These are phyloP conservation scores for Moricandia moricandioides DNA, from an alignment of 345 rosid genomes.

Conservation along the genomic window DNA sequence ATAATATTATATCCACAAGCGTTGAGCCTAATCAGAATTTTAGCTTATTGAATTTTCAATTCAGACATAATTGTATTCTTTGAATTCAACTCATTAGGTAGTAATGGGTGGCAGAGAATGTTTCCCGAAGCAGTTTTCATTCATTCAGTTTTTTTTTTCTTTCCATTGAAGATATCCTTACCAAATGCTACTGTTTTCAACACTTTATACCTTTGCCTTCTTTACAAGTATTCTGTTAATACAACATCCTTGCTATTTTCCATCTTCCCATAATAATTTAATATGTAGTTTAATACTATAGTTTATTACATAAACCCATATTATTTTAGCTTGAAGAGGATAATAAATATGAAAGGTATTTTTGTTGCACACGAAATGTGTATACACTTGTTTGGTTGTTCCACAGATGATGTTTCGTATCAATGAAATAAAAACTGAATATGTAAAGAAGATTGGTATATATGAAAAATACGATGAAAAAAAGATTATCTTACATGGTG, in stretches of 20 bases:
- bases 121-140: neutral
- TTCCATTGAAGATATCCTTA: slow-evolving; percentile 9
- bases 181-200: slow-evolving; percentile 19
- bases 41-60: neutral
- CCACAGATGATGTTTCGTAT: neutral
- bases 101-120: slow-evolving; percentile 20
- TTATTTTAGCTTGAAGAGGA: slow-evolving; percentile 5
- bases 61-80: neutral
- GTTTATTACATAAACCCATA: slow-evolving; percentile 3
- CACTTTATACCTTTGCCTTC: slow-evolving; percentile 26
- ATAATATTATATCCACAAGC: neutral
- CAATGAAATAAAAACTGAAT: neutral
- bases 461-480: neutral
- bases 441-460: neutral
- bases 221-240: slow-evolving; percentile 28
- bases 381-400: slow-evolving; percentile 21
- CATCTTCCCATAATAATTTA: neutral
- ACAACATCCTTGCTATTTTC: neutral
- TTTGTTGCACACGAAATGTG: slow-evolving; percentile 19
- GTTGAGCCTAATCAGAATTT: neutral
- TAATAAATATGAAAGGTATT: slow-evolving; percentile 27
- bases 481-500: neutral
- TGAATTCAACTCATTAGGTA: too few relatives aligned
- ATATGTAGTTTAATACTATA: neutral
- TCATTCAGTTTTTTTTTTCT: neutral